Evolutionary conservation across 768 basidiomycete genomes (phyloP).

Genomic region (Chiua virens): DNA sequence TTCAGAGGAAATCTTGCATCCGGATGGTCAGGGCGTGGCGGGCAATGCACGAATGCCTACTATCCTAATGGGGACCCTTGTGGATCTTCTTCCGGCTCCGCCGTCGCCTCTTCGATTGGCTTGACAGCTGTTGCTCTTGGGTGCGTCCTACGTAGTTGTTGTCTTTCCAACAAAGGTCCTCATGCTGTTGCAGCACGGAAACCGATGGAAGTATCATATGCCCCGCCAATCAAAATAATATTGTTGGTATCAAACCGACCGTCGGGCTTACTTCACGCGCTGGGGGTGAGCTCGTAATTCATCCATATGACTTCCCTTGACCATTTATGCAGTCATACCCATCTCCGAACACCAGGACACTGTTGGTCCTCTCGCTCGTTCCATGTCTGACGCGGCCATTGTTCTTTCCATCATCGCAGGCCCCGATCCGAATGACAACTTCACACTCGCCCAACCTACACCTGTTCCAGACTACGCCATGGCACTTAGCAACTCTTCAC

Average conservation of each 20-base stretch:
- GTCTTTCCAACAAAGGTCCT: background rate
- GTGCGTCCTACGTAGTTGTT: background rate
- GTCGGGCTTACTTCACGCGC: slow-evolving; percentile 59
- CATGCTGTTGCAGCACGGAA: slow-evolving; percentile 33
- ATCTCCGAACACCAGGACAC: slow-evolving; percentile 59
- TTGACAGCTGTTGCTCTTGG: slow-evolving; percentile 48
- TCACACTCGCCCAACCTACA: slow-evolving; percentile 51
- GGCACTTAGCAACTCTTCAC: slow-evolving; percentile 47
- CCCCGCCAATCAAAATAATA: slow-evolving; percentile 51
- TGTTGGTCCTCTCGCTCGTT: slow-evolving; percentile 56
- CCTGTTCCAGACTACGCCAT: slow-evolving; percentile 54
- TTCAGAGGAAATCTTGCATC: slow-evolving; percentile 45
- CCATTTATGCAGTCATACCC: slow-evolving; percentile 46
- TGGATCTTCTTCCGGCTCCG: slow-evolving; percentile 63
- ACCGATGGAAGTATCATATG: slow-evolving; percentile 57
- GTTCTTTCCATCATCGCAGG: slow-evolving; percentile 59
- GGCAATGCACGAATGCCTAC: slow-evolving; percentile 51
- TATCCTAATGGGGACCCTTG: slow-evolving; percentile 53
- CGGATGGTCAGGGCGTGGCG: slow-evolving; percentile 59
- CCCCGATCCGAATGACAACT: slow-evolving; percentile 53
- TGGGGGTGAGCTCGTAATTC: slow-evolving; percentile 40
- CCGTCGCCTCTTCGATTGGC: slow-evolving; percentile 51
- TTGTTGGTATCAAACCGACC: slow-evolving; percentile 61
- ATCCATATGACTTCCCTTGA: background rate
- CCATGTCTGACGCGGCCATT: slow-evolving; percentile 53